Evolutionary conservation across 345 rosid species (phyloP).

Genomic region (Cardiospermum halicacabum): DNA sequence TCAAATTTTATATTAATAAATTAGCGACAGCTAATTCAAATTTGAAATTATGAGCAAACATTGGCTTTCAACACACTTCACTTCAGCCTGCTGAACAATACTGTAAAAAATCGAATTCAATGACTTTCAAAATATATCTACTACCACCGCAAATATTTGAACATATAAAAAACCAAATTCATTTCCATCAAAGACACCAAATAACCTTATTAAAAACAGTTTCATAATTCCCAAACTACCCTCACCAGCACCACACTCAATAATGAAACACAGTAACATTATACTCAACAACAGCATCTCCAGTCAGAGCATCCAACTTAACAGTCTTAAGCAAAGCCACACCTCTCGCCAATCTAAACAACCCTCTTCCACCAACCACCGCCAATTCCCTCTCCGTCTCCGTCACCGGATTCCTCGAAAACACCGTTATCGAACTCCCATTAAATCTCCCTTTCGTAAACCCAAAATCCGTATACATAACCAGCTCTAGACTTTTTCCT

Average conservation of each 20-base stretch:
- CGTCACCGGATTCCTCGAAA: constrained; percentile 26
- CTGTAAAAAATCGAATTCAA: no score
- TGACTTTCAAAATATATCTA: no score
- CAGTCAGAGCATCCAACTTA: constrained; percentile 30
- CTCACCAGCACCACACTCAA: not conserved
- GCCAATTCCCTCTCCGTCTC: constrained; percentile 51
- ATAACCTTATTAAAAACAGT: no score
- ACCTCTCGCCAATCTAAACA: constrained; percentile 58
- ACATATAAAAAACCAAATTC: no score
- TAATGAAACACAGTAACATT: constrained; percentile 58
- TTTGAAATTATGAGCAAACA: no score
- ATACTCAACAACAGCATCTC: constrained; percentile 53
- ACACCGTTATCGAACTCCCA: constrained; percentile 58
- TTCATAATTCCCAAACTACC: no score
- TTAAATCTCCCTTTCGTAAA: constrained; percentile 54
- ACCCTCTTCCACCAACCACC: constrained; percentile 50
- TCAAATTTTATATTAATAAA: no score
- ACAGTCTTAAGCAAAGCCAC: constrained; percentile 43
- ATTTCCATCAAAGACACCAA: no score
- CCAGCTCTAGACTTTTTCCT: constrained; percentile 34
- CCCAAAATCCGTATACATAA: constrained; percentile 44
- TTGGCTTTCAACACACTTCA: no score
- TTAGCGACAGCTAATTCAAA: no score
- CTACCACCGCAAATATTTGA: no score
- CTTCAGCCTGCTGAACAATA: no score